Conservation (phyloP, 202 grass and related monocot species). For the Tripidium arundinaceum region DNA sequence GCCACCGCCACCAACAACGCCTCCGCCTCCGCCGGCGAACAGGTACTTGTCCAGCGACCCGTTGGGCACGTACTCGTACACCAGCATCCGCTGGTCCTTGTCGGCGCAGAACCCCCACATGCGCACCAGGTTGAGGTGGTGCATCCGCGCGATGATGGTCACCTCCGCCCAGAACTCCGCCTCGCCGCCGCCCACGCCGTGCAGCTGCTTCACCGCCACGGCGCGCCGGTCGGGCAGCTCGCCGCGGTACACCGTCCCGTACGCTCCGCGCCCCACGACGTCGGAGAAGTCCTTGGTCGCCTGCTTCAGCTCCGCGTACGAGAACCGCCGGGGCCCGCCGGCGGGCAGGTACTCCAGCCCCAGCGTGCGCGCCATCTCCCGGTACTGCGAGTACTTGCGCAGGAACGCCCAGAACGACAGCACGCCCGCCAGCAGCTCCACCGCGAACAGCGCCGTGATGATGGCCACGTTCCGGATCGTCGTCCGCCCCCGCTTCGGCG, state of each 20-base stretch:
- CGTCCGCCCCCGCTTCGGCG: slow-evolving; percentile 38
- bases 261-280: slow-evolving; percentile 65
- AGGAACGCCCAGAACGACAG: slow-evolving; percentile 96
- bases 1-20: fast-evolving
- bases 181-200: slow-evolving; percentile 72
- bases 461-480: slow-evolving; percentile 58
- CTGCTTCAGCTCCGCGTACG: slow-evolving; percentile 79
- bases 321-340: slow-evolving; percentile 79
- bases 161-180: slow-evolving; percentile 96
- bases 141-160: slow-evolving; percentile 93
- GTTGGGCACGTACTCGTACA: slow-evolving; percentile 93
- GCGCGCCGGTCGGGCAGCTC: slow-evolving; percentile 74
- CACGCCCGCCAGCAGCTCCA: slow-evolving; percentile 72
- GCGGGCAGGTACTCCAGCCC: slow-evolving; percentile 80
- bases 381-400: slow-evolving; percentile 92
- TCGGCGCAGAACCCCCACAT: slow-evolving; percentile 99
- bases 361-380: slow-evolving; percentile 86
- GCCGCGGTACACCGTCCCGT: slow-evolving; percentile 76
- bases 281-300: slow-evolving; percentile 88
- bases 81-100: slow-evolving; percentile 82
- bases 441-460: slow-evolving; percentile 62
- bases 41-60: slow-evolving; percentile 94
- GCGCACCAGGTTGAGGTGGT: slow-evolving; percentile 93
- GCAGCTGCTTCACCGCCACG: slow-evolving; percentile 88
- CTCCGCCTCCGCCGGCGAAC: not conserved